These are phyloP conservation scores for Sistotremastrum niveocremeum DNA, from an alignment of 768 basidiomycete genomes.

Conservation along the genomic window DNA sequence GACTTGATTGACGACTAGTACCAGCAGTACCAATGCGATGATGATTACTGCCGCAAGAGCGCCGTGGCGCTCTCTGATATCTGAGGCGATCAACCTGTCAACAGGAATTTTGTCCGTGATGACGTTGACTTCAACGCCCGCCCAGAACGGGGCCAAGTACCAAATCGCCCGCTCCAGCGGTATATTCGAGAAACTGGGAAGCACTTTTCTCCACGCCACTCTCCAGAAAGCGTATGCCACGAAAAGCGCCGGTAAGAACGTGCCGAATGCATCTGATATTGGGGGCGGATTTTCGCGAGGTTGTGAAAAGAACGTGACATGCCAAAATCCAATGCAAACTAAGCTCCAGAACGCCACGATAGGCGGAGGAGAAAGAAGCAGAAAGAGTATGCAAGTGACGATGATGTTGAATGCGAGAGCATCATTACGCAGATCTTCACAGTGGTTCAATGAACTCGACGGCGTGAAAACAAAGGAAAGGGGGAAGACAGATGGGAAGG, in stretches of 20 bases:
- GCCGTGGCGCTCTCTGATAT: slow-evolving; percentile 51
- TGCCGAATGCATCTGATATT: slow-evolving; percentile 56
- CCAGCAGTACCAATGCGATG: slow-evolving; percentile 45
- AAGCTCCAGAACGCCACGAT: slow-evolving; percentile 62
- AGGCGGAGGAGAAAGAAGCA: slow-evolving; percentile 57
- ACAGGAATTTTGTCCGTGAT: slow-evolving; percentile 64
- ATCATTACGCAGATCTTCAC: slow-evolving; percentile 52
- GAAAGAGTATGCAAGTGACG: slow-evolving; percentile 51
- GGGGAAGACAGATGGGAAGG: slow-evolving; percentile 67
- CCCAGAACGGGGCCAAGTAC: slow-evolving; percentile 72
- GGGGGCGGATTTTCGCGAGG: slow-evolving; percentile 52
- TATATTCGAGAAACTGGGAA: slow-evolving; percentile 52
- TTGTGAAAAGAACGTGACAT: slow-evolving; percentile 67
- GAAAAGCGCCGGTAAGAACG: slow-evolving; percentile 68
- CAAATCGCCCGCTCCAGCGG: slow-evolving; percentile 63
- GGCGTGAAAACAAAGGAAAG: slow-evolving; percentile 47
- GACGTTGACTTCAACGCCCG: slow-evolving; percentile 61
- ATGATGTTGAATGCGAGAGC: slow-evolving; percentile 66
- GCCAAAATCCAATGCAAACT: slow-evolving; percentile 81
- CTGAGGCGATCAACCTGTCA: slow-evolving; percentile 55
- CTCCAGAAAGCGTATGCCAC: slow-evolving; percentile 73
- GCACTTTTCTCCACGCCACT: slow-evolving; percentile 54
- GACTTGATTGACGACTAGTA: slow-evolving; percentile 58
- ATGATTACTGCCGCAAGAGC: slow-evolving; percentile 57
- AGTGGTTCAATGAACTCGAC: slow-evolving; percentile 39